Base-by-base conservation (phyloP, 768 basidiomycete species). In the Macrocybe gigantea region DNA sequence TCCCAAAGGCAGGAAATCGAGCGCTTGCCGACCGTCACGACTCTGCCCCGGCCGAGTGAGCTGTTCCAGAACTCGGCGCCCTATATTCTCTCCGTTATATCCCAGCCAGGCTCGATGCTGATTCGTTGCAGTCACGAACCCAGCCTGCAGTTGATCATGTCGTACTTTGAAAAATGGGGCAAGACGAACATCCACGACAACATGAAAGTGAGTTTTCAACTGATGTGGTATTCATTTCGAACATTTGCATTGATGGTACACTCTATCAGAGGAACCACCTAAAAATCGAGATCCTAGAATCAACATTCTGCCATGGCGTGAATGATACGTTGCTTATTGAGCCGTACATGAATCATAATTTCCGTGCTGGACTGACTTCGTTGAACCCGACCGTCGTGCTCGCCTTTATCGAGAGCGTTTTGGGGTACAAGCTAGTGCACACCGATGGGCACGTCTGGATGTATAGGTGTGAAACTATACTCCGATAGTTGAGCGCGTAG, bases 81-180 rank as follows among this genome's bases (percentile, higher is more conserved):
- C 5, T 63, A 68, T 43, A 57, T 66, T 31, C 51, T 73, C 43
- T 63, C 61, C n/a, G 53, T 60, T 6, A 57, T 57, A 4, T 55
- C 54, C 10, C 11, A 5, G 29, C 31, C 13, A 33, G 44, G 52
- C 38, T 55, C 58, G 1, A 55, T 71, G 29, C 41, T 60, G 30
- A 52, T 73, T 12, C 64, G 68, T 45, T 61, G 64, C 44, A 71
- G 69, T 50, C 70, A 71, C 45, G 66, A 70, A 41, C 55, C 60
- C 2, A 70, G 63, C 35, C 58, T 73, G 3, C 64, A 69, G 29
- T 53, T 69, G 3, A 47, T 71, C 13, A 60, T 57, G 9, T 44
- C 56, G 7, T 73, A 73, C 49, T 51, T 71, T 49, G 63, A 64
- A 13, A 71, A 65, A 47, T 71, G 68, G 67, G 64, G 58, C 1